Evolutionary conservation across 1,284 basidiomycete genomes (phyloP).

Genomic region (Ustilago cynodontis): DNA sequence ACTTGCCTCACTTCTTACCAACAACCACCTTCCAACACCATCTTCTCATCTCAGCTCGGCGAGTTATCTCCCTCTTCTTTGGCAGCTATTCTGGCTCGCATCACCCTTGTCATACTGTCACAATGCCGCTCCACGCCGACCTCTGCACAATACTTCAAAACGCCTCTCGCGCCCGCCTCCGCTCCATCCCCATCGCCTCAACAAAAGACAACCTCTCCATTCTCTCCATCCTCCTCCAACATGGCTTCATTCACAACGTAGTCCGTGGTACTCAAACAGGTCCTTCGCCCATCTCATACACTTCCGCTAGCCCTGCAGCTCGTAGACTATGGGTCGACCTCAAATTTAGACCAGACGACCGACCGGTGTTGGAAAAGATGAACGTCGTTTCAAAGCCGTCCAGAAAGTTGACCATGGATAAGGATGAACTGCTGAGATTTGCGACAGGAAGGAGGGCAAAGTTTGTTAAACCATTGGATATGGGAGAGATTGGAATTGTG

Average conservation of each 20-base stretch:
- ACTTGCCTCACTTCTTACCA: background rate
- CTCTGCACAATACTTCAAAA: slow-evolving; percentile 88
- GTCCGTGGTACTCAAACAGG: slow-evolving; percentile 81
- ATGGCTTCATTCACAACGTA: slow-evolving; percentile 84
- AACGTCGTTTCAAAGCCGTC: slow-evolving; percentile 81
- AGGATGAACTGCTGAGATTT: slow-evolving; percentile 79
- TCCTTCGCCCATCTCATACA: slow-evolving; percentile 77
- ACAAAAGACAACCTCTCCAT: slow-evolving; percentile 85
- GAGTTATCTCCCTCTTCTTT: background rate
- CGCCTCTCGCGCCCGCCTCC: slow-evolving; percentile 84
- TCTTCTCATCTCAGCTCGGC: background rate
- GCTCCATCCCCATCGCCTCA: slow-evolving; percentile 79
- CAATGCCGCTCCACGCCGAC: slow-evolving; percentile 75
- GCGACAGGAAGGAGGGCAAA: slow-evolving; percentile 73
- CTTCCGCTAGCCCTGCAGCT: slow-evolving; percentile 70
- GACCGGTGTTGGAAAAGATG: slow-evolving; percentile 81
- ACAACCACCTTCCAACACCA: background rate
- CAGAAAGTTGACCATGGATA: slow-evolving; percentile 80
- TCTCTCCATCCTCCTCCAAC: slow-evolving; percentile 83
- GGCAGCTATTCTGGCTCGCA: background rate
- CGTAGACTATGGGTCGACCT: slow-evolving; percentile 83
- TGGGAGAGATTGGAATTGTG: slow-evolving; percentile 89
- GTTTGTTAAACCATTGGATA: slow-evolving; percentile 79
- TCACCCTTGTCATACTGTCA: background rate
- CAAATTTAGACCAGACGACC: slow-evolving; percentile 84